Evolutionary conservation across 257 asterid species (phyloP).

Genomic region (Nicotiana paniculata): DNA sequence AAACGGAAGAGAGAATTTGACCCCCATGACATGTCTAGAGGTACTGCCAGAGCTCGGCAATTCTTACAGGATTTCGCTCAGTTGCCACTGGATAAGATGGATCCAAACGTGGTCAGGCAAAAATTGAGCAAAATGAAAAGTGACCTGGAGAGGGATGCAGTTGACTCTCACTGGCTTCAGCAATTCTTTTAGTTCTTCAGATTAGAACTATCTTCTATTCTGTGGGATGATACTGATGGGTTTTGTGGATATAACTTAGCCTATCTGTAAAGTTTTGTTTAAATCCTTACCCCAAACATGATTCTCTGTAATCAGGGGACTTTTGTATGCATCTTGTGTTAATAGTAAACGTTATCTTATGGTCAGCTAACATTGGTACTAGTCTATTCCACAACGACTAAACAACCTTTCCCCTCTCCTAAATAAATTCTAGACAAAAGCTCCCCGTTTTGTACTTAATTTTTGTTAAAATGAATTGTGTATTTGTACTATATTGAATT

Average conservation of each 20-base stretch:
- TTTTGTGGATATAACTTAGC: not conserved
- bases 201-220: conserved; percentile 3
- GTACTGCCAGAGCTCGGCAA: conserved; percentile 64
- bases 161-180: conserved; percentile 62
- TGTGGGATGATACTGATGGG: not conserved
- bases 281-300: not conserved
- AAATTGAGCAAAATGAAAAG: conserved; percentile 43
- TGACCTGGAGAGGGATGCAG: conserved; percentile 69
- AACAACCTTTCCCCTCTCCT: not conserved
- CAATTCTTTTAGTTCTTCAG: conserved; percentile 38
- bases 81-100: conserved; percentile 77
- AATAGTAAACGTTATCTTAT: not conserved
- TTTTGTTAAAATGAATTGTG: not conserved
- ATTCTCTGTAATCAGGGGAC: not conserved
- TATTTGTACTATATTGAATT: not conserved
- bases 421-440: not conserved
- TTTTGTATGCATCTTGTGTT: not conserved
- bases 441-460: not conserved
- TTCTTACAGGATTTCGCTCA: conserved; percentile 74
- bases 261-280: not conserved
- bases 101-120: conserved; percentile 43
- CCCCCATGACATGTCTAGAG: conserved; percentile 50
- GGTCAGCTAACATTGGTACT: not conserved
- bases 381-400: not conserved
- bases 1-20: conserved; percentile 67